phyloP scores from a whole-genome alignment of 2,329 filamentous ascomycete genomes.

The Cercospora brassicicola region DNA sequence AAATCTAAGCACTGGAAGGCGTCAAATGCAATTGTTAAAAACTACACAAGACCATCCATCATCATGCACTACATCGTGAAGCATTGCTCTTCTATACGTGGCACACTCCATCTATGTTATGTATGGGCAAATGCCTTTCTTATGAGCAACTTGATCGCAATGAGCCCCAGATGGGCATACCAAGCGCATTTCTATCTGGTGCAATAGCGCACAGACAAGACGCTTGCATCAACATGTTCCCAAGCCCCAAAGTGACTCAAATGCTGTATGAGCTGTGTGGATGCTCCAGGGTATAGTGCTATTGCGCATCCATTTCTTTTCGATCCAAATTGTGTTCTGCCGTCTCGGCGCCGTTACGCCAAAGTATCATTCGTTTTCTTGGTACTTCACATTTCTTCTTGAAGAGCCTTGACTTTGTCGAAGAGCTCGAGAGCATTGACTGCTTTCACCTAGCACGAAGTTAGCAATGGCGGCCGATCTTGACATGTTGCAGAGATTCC shows the following conservation, averaged over 20 bases:
- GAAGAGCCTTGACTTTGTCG: constrained; percentile 45
- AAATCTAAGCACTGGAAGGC: neutral
- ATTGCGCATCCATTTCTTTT: neutral
- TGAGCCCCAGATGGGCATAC: neutral
- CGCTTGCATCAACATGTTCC: neutral
- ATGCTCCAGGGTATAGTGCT: neutral
- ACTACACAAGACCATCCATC: neutral
- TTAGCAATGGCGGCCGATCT: neutral
- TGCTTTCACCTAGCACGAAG: constrained; percentile 43
- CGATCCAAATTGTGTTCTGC: neutral
- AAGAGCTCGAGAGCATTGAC: constrained; percentile 51
- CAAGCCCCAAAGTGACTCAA: neutral
- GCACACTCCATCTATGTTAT: neutral
- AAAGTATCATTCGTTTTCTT: neutral
- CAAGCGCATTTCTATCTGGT: neutral
- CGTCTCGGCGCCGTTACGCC: too few relatives aligned
- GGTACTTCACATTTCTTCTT: constrained; percentile 40
- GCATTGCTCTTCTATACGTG: neutral
- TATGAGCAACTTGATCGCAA: neutral
- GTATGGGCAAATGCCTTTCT: neutral
- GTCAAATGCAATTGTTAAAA: neutral
- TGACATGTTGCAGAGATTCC: neutral
- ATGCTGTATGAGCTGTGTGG: neutral
- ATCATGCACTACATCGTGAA: neutral
- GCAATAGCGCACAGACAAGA: neutral